These are phyloP conservation scores for Mitragyna speciosa DNA, from an alignment of 257 asterid genomes.

Conservation along the genomic window DNA sequence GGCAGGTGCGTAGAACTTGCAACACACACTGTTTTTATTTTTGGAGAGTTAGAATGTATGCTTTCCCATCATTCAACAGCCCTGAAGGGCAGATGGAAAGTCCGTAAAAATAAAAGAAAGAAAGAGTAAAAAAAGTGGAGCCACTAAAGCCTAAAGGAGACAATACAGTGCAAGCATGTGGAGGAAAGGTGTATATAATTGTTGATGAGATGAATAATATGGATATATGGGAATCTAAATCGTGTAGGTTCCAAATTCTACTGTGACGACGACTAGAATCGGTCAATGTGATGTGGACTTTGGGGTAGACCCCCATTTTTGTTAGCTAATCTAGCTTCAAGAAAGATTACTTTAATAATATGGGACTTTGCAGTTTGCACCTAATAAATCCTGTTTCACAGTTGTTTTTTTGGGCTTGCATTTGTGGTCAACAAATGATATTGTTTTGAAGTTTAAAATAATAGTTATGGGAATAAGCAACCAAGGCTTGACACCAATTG, in stretches of 20 bases:
- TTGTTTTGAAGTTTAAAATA: too few species aligned
- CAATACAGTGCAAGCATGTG: not conserved
- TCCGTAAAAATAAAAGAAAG: not conserved
- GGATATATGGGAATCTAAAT: not conserved
- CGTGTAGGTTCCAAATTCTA: not conserved
- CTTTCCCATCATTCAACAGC: not conserved
- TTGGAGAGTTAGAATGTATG: not conserved
- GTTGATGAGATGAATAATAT: not conserved
- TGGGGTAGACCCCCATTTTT: too few species aligned
- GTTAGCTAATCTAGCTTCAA: not conserved
- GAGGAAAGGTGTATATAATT: not conserved
- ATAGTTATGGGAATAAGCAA: too few species aligned
- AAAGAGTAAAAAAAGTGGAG: not conserved
- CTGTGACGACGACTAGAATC: not conserved
- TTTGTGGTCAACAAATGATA: too few species aligned
- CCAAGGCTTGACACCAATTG: too few species aligned
- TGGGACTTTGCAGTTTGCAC: not conserved
- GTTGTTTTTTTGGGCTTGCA: too few species aligned
- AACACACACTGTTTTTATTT: not conserved
- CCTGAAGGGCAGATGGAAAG: not conserved
- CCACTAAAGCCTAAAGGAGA: not conserved
- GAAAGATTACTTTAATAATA: not conserved
- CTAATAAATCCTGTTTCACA: not conserved
- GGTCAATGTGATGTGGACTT: conserved; percentile 11
- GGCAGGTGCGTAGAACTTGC: not conserved